Evolutionary conservation across 352 stramenopile genomes (phyloP), one percentile per base, ranked within the genome.

Genomic region (Sclerospora graminicola): DNA sequence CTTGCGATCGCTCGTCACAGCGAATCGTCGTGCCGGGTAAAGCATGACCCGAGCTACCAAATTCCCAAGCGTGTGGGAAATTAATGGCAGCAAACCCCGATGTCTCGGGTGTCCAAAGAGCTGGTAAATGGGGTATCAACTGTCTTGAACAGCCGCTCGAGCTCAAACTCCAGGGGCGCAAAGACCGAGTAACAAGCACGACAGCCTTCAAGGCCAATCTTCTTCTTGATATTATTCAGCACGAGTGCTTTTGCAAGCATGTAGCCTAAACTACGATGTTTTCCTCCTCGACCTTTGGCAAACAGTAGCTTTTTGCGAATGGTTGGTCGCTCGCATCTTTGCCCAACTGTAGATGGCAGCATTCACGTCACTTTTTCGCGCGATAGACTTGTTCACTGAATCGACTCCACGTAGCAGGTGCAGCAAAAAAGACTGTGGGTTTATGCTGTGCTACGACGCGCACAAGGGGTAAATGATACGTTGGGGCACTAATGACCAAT

Each of bases 121-220:
- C n/a, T n/a, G n/a, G n/a, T n/a, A n/a, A n/a, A n/a, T n/a, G n/a
- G 79, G 82, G 84, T 72, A 50, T 88, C 79, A 27, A 90, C 81
- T 1, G 71, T 89, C 60, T 84, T 83, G 45, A 90, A 90, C 1
- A 90, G 61, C 48, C 72, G 72, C 39, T 85, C 73, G 4, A 87
- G 72, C 48, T 88, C 76, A 27, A 89, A 89, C 36, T 86, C 73
- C 8, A 91, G 57, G 28, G 76, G 73, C 27, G 80, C 74, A 14
- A 89, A 54, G 29, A 92, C 52, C 11, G 76, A 87, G 46, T 81
- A 88, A 53, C 80, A 92, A 14, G 70, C 60, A 6, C 6, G 21
- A 26, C 21, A 26, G 21, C 21, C 21, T 6, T 26, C 21, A 6
- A 26, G 21, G 4, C 21, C 21, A 26, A 26, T 26, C 21, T 26